Percentiles rank a stretch among this genome's conserved stretches.
phyloP scores from a whole-genome alignment of 208 protist genomes.

The Leishmania braziliensis region DNA sequence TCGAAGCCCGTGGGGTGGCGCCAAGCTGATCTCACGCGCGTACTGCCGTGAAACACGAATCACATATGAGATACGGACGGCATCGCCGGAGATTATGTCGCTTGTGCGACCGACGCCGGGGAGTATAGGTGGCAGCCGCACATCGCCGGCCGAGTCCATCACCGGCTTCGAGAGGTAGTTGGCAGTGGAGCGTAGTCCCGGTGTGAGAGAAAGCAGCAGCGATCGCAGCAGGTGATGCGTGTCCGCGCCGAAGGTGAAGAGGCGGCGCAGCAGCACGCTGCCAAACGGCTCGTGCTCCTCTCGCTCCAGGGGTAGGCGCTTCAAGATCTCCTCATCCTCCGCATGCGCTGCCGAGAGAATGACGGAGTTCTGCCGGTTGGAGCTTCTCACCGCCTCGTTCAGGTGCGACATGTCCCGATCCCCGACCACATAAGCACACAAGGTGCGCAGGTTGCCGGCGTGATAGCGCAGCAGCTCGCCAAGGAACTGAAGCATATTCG shows the following conservation, averaged over 20 bases:
- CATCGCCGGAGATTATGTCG: conserved; percentile 64
- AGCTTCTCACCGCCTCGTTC: conserved; percentile 44
- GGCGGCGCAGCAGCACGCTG: conserved; percentile 65
- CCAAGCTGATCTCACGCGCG: conserved; percentile 24
- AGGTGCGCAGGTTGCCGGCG: conserved; percentile 46
- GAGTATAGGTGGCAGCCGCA: conserved; percentile 23
- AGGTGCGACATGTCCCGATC: conserved; percentile 40
- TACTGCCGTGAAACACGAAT: conserved; percentile 43
- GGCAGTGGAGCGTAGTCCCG: conserved; percentile 56
- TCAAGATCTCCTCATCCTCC: conserved; percentile 44
- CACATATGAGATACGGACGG: conserved; percentile 52
- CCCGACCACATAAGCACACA: conserved; percentile 55
- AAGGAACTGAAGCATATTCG: conserved; percentile 58
- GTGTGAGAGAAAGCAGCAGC: conserved; percentile 72
- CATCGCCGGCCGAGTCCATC: conserved; percentile 12
- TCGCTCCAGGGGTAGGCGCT: conserved; percentile 66
- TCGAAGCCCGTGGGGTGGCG: conserved; percentile 4
- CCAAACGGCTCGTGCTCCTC: conserved; percentile 72
- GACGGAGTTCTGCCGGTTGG: conserved; percentile 27
- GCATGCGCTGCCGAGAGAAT: conserved; percentile 30
- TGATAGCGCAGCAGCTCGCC: conserved; percentile 78
- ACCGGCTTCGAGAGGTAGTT: conserved; percentile 70
- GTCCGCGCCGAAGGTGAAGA: conserved; percentile 54
- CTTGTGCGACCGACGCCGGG: conserved; percentile 42
- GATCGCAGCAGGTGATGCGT: conserved; percentile 67